These are phyloP conservation scores for Podila epigama DNA, from an alignment of 192 early-diverging fungal species.

Conservation along the genomic window DNA sequence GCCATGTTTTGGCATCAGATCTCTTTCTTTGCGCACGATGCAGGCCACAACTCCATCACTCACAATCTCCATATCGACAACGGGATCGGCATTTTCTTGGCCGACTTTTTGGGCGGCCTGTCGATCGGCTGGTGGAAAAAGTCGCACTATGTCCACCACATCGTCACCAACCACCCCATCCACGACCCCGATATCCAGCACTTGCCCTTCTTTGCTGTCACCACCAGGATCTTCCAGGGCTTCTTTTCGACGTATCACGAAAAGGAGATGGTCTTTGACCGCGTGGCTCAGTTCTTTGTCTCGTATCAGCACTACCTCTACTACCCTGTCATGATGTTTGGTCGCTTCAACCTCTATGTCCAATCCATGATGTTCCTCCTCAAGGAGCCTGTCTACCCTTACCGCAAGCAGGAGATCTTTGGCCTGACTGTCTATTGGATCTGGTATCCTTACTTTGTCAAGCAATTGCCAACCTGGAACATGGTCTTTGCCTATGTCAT, in stretches of 20 bases:
- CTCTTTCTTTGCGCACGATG: slow-evolving; percentile 93
- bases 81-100: slow-evolving; percentile 83
- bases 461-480: slow-evolving; percentile 72
- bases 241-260: slow-evolving; percentile 92
- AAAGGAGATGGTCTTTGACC: slow-evolving; percentile 83
- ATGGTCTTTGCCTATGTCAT: slow-evolving; percentile 70
- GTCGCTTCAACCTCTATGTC: slow-evolving; percentile 91
- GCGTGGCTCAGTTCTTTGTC: slow-evolving; percentile 76
- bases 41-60: slow-evolving; percentile 95
- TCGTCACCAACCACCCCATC: slow-evolving; percentile 92
- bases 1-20: slow-evolving; percentile 90
- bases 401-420: slow-evolving; percentile 76
- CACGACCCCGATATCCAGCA: slow-evolving; percentile 99
- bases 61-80: slow-evolving; percentile 77
- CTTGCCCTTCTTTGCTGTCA: slow-evolving; percentile 93
- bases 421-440: slow-evolving; percentile 78
- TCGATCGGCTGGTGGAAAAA: slow-evolving; percentile 98
- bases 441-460: slow-evolving; percentile 81
- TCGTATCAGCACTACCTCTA: slow-evolving; percentile 86
- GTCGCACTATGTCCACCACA: slow-evolving; percentile 97
- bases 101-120: slow-evolving; percentile 85
- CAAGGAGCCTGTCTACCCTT: slow-evolving; percentile 69
- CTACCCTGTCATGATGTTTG: slow-evolving; percentile 87
- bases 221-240: slow-evolving; percentile 77
- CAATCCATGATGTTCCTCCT: slow-evolving; percentile 76